phyloP scores from a whole-genome alignment of 495 filamentous ascomycete species.

The Tuber indicum region DNA sequence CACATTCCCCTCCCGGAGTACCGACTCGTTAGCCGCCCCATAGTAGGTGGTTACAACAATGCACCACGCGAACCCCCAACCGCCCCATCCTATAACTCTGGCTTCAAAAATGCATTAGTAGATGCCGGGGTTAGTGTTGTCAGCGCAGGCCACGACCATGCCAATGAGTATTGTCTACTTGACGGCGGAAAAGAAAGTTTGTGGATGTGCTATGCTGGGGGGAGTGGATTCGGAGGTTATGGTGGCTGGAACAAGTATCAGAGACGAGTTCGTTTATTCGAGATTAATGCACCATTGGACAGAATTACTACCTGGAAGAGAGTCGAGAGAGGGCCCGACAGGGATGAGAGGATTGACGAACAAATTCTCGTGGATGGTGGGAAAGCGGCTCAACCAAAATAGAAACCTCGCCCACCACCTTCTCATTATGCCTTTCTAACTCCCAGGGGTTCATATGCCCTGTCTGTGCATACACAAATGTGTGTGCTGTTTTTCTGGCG shows the following conservation, averaged over 20 bases:
- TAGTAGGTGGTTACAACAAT: slow-evolving; percentile 54
- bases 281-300: slow-evolving; percentile 83
- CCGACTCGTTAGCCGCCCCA: slow-evolving; percentile 47
- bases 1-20: slow-evolving; percentile 96
- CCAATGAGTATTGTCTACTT: slow-evolving; percentile 89
- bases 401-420: background rate
- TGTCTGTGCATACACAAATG: background rate
- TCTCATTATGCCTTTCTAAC: background rate
- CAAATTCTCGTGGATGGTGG: slow-evolving; percentile 83
- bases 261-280: slow-evolving; percentile 77
- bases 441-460: background rate
- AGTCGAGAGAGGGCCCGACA: slow-evolving; percentile 69
- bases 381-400: slow-evolving; percentile 47
- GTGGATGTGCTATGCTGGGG: slow-evolving; percentile 99
- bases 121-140: slow-evolving; percentile 79
- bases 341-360: slow-evolving; percentile 66
- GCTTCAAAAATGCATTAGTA: slow-evolving; percentile 78
- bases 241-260: slow-evolving; percentile 81
- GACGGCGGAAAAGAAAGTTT: slow-evolving; percentile 56
- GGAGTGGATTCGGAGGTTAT: slow-evolving; percentile 84
- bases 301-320: slow-evolving; percentile 87
- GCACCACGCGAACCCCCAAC: slow-evolving; percentile 61
- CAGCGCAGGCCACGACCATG: slow-evolving; percentile 91
- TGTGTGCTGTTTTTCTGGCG: background rate
- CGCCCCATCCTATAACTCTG: slow-evolving; percentile 78